These are phyloP conservation scores for Lactuca sativa DNA, from an alignment of 129 eudicot species.

Conservation along the genomic window DNA sequence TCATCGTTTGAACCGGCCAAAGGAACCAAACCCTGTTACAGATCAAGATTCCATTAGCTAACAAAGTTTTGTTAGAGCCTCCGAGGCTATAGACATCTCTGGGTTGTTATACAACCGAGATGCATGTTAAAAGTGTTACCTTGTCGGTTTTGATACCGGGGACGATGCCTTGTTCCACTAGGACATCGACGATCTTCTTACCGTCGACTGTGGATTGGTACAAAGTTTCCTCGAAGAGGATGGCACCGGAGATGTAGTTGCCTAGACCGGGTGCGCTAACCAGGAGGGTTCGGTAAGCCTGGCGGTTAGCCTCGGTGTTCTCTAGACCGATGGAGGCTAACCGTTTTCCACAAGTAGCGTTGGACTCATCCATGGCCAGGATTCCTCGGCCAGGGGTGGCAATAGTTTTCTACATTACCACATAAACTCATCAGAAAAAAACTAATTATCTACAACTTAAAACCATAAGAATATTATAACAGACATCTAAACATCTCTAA, in stretches of 20 bases:
- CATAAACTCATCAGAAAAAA: slow-evolving; percentile 4
- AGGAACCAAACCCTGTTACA: slow-evolving; percentile 71
- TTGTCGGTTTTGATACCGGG: slow-evolving; percentile 74
- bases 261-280: slow-evolving; percentile 72
- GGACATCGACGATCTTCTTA: slow-evolving; percentile 57
- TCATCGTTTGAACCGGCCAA: slow-evolving; percentile 77
- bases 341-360: slow-evolving; percentile 79
- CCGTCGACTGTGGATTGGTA: slow-evolving; percentile 69
- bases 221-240: slow-evolving; percentile 70
- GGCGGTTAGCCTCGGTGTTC: slow-evolving; percentile 85
- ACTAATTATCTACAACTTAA: too few species aligned
- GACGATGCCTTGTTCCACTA: slow-evolving; percentile 51
- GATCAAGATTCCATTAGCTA: slow-evolving; percentile 5
- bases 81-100: neutral
- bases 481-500: neutral
- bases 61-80: too few species aligned
- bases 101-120: neutral
- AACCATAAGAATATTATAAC: neutral
- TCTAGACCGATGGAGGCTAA: slow-evolving; percentile 68
- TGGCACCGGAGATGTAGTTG: slow-evolving; percentile 70
- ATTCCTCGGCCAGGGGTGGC: slow-evolving; percentile 81
- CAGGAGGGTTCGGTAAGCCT: slow-evolving; percentile 70
- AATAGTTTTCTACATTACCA: slow-evolving; percentile 49
- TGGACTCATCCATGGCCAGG: slow-evolving; percentile 80
- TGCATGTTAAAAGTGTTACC: slow-evolving; percentile 29